Evolutionary conservation across 345 rosid genomes (phyloP).

Genomic region (Brassica nigra): DNA sequence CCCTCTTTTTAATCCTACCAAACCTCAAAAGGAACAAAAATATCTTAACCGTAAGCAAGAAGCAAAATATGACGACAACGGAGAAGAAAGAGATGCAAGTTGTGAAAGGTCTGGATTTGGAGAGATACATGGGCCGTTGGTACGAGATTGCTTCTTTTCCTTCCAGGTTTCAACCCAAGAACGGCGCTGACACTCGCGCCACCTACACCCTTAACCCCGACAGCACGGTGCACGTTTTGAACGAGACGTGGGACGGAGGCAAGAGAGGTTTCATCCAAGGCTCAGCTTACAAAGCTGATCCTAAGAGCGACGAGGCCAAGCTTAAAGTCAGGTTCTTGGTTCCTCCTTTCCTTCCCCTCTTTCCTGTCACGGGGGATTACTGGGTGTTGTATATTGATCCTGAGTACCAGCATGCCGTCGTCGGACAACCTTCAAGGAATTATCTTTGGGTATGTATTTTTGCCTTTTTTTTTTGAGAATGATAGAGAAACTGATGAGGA

Average conservation of each 20-base stretch:
- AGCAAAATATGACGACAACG: slow-evolving; percentile 44
- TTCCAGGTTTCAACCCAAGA: slow-evolving; percentile 28
- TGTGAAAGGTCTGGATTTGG: slow-evolving; percentile 64
- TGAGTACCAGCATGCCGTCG: background rate
- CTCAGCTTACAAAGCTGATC: background rate
- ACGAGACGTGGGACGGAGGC: background rate
- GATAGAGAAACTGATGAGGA: background rate
- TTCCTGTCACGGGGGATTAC: background rate
- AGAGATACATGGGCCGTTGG: slow-evolving; percentile 91
- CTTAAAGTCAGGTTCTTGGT: background rate
- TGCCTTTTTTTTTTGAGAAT: background rate
- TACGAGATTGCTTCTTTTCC: slow-evolving; percentile 93
- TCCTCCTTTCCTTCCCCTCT: background rate
- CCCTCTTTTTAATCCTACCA: background rate
- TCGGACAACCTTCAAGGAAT: background rate
- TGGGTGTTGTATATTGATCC: background rate
- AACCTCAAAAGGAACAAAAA: background rate
- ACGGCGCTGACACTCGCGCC: background rate
- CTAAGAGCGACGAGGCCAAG: background rate
- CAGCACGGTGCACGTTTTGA: background rate
- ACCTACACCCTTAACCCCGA: background rate
- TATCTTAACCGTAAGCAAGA: background rate
- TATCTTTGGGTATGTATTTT: background rate
- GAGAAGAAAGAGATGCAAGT: slow-evolving; percentile 63
- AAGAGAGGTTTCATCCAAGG: background rate